Evolutionary conservation across 371 early-diverging fungal genomes (phyloP).

Genomic region (Circinella umbellata): DNA sequence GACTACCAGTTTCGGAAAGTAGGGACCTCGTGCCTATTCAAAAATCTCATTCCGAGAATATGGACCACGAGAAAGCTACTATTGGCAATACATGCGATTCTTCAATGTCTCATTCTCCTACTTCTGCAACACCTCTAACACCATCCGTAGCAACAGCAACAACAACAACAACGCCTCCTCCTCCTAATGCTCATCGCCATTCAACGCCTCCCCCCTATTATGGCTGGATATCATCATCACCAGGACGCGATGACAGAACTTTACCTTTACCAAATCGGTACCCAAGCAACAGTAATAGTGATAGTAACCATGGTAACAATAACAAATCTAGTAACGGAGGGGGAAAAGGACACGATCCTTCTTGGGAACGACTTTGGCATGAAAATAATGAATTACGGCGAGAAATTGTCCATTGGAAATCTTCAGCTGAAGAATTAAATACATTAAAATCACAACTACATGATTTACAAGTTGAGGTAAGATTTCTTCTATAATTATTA

Average conservation of each 20-base stretch:
- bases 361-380: constrained; percentile 17
- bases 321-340: not conserved
- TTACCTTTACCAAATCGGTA: constrained; percentile 10
- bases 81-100: not conserved
- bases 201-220: constrained; percentile 13
- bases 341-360: not conserved
- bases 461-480: constrained; percentile 43
- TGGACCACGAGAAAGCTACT: not conserved
- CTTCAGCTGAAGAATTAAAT: constrained; percentile 12
- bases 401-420: constrained; percentile 18
- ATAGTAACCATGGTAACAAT: not conserved
- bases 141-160: too few species aligned
- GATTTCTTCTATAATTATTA: too few species aligned
- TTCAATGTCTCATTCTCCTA: too few species aligned
- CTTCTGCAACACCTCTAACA: too few species aligned
- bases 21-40: constrained; percentile 21
- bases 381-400: constrained; percentile 23
- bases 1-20: constrained; percentile 22
- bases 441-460: constrained; percentile 27
- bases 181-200: constrained; percentile 2
- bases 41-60: not conserved
- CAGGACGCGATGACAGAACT: constrained; percentile 7
- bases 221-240: constrained; percentile 9
- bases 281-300: constrained; percentile 7
- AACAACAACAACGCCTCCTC: constrained; percentile 1